A percentile compares a stretch with the other conserved stretches of the same genome.
Conservation (phyloP, 192 early-diverging fungal genomes). For the Backusella tarrabulga region DNA sequence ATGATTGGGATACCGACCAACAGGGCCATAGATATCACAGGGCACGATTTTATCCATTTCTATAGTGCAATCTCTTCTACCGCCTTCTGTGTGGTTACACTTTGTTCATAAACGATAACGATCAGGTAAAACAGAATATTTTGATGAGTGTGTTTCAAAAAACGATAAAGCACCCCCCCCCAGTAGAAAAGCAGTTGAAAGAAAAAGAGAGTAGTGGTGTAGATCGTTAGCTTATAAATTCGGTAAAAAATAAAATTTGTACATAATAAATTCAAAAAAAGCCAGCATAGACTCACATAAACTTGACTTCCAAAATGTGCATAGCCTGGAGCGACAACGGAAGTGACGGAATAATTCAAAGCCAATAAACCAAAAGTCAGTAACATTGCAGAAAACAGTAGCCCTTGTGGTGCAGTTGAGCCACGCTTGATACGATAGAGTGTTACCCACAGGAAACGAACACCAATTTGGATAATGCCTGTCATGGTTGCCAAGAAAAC, state of each 20-base stretch:
- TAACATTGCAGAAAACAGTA: conserved; percentile 46
- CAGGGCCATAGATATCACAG: conserved; percentile 52
- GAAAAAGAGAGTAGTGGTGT: not conserved
- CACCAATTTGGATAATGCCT: conserved; percentile 51
- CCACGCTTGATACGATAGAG: conserved; percentile 43
- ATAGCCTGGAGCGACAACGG: conserved; percentile 55
- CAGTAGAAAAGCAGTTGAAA: not conserved
- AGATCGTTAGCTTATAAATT: conserved; percentile 2
- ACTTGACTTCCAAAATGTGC: conserved; percentile 56
- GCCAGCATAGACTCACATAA: conserved; percentile 43
- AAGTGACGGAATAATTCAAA: conserved; percentile 48
- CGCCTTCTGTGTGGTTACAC: conserved; percentile 46
- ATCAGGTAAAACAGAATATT: not conserved
- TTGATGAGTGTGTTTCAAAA: not conserved
- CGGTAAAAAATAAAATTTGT: conserved; percentile 1
- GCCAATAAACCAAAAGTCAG: conserved; percentile 49
- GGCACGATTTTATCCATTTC: conserved; percentile 50
- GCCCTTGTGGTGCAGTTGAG: conserved; percentile 51
- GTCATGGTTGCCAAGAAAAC: conserved; percentile 48
- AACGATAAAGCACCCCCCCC: not conserved
- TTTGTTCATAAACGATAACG: conserved; percentile 12
- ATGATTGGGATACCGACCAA: conserved; percentile 20
- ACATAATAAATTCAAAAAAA: not conserved
- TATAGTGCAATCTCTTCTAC: conserved; percentile 40
- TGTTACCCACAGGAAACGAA: conserved; percentile 50